Percentiles rank a stretch among this genome's conserved stretches.
These are phyloP conservation scores for Tulasnella sp. DNA, from an alignment of 768 basidiomycete species.

Conservation along the genomic window DNA sequence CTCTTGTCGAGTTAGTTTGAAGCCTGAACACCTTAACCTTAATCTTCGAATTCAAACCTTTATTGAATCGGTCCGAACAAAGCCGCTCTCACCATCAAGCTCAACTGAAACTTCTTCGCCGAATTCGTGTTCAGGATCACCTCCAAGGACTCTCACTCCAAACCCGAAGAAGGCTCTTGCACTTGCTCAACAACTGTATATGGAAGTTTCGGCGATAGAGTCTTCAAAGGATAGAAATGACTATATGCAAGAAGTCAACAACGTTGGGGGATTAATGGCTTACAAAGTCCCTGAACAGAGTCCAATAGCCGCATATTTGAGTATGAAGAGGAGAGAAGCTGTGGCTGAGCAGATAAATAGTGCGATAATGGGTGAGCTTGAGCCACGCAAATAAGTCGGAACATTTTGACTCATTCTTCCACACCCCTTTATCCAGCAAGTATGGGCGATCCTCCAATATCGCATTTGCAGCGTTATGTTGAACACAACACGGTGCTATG, in stretches of 20 bases:
- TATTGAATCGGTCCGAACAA: constrained; percentile 69
- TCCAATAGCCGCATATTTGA: constrained; percentile 60
- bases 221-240: constrained; percentile 41
- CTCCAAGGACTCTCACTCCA: neutral
- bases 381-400: neutral
- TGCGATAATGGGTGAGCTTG: constrained; percentile 61
- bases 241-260: constrained; percentile 57
- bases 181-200: constrained; percentile 54
- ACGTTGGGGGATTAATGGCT: constrained; percentile 68
- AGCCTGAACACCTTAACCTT: constrained; percentile 62
- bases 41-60: constrained; percentile 82
- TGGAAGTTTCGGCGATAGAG: constrained; percentile 42
- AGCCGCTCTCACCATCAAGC: constrained; percentile 35
- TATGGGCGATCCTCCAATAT: constrained; percentile 3
- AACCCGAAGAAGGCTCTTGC: constrained; percentile 30
- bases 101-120: neutral
- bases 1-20: constrained; percentile 34
- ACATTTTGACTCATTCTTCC: neutral
- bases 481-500: constrained; percentile 7
- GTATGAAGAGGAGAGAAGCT: constrained; percentile 59
- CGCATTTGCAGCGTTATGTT: constrained; percentile 12
- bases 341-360: constrained; percentile 81
- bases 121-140: neutral
- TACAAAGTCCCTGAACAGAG: constrained; percentile 71
- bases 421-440: neutral